Conservation (phyloP, 495 filamentous ascomycete genomes). For the Penicillium flavigenum region DNA sequence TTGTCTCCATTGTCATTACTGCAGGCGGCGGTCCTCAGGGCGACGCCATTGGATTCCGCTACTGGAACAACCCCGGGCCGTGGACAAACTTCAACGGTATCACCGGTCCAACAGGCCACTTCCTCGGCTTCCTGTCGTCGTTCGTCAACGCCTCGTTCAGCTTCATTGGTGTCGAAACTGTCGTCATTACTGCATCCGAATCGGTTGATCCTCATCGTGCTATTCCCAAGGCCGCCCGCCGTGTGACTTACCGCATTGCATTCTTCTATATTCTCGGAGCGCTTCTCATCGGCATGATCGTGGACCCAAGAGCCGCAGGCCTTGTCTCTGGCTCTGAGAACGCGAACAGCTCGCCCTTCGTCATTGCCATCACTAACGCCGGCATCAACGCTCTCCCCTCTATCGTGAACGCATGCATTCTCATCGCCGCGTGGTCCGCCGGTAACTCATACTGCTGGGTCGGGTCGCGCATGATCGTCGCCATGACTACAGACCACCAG, state of each 20-base stretch:
- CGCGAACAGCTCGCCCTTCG: slow-evolving; percentile 53
- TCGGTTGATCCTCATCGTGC: slow-evolving; percentile 73
- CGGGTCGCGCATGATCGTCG: slow-evolving; percentile 39
- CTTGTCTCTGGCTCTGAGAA: slow-evolving; percentile 55
- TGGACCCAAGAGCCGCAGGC: slow-evolving; percentile 41
- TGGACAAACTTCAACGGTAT: slow-evolving; percentile 38
- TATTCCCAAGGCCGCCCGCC: slow-evolving; percentile 76
- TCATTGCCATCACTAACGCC: slow-evolving; percentile 58
- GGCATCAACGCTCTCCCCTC: slow-evolving; percentile 66
- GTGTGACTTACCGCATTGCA: slow-evolving; percentile 81
- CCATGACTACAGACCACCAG: slow-evolving; percentile 39
- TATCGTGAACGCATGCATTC: slow-evolving; percentile 74
- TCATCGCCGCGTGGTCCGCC: slow-evolving; percentile 65
- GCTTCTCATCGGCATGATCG: slow-evolving; percentile 55
- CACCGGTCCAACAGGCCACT: slow-evolving; percentile 39
- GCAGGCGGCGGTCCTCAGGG: slow-evolving; percentile 62
- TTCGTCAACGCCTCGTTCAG: slow-evolving; percentile 51
- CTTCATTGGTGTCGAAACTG: slow-evolving; percentile 64
- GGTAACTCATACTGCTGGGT: slow-evolving; percentile 57
- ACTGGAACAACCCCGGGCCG: slow-evolving; percentile 57
- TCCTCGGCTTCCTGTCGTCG: slow-evolving; percentile 46
- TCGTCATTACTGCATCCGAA: slow-evolving; percentile 80
- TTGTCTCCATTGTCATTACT: slow-evolving; percentile 67
- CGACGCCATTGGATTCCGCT: slow-evolving; percentile 66
- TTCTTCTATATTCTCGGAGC: slow-evolving; percentile 72